Percentiles rank a stretch among this genome's conserved stretches.
phyloP scores from a whole-genome alignment of 352 stramenopile species.

The Globisporangium spiculum region DNA sequence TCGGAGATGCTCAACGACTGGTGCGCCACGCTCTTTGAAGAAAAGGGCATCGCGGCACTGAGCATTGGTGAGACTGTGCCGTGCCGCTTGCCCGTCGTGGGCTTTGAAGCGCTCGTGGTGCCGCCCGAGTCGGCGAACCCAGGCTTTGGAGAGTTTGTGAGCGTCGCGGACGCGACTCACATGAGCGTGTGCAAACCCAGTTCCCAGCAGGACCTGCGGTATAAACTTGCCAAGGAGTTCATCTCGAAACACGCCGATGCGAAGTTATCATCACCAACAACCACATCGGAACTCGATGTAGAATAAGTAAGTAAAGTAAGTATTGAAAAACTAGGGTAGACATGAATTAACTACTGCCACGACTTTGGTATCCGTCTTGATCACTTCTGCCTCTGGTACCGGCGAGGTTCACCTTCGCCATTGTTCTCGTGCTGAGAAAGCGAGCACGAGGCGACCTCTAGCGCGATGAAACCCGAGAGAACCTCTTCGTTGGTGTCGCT shows the following conservation, averaged over 20 bases:
- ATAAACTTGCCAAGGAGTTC: constrained; percentile 62
- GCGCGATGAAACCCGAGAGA: too few relatives aligned
- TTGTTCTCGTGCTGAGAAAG: too few relatives aligned
- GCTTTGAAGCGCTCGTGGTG: constrained; percentile 73
- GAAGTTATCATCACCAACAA: background rate
- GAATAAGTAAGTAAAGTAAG: constrained; percentile 8
- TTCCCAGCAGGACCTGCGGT: constrained; percentile 52
- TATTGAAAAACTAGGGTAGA: background rate
- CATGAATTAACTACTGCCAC: background rate
- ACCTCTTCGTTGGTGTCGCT: too few relatives aligned
- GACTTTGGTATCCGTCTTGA: too few relatives aligned
- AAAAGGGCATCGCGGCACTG: constrained; percentile 51
- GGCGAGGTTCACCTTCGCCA: too few relatives aligned
- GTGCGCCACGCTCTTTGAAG: constrained; percentile 50
- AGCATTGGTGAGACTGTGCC: constrained; percentile 68
- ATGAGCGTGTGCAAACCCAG: constrained; percentile 78
- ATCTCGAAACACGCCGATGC: constrained; percentile 28
- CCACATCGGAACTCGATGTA: constrained; percentile 4
- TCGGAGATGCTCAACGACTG: constrained; percentile 80
- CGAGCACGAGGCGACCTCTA: too few relatives aligned
- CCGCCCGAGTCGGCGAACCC: constrained; percentile 63
- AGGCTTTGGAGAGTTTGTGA: constrained; percentile 70
- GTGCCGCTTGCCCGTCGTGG: constrained; percentile 61
- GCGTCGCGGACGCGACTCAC: constrained; percentile 56
- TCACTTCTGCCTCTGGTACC: too few relatives aligned